Evolutionary conservation across 2,329 filamentous ascomycete species (phyloP).

Genomic region (Rutstroemia sp.): DNA sequence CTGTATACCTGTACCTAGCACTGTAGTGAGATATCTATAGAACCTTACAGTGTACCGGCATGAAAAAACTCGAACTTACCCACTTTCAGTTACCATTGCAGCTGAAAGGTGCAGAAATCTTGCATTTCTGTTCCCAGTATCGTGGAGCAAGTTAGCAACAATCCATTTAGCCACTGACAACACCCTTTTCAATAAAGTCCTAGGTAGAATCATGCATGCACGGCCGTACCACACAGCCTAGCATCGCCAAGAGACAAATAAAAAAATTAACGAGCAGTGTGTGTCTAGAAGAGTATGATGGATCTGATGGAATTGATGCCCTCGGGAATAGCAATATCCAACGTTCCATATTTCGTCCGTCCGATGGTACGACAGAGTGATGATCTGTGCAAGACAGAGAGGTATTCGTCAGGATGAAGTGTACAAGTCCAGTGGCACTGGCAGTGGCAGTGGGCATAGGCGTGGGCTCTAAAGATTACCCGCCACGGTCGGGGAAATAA

Average conservation of each 20-base stretch:
- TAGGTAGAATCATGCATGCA: conserved; percentile 2
- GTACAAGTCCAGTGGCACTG: too few relatives aligned
- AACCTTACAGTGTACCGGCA: neutral
- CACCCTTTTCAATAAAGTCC: neutral
- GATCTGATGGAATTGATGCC: neutral
- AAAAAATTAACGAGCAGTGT: neutral
- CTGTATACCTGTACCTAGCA: neutral
- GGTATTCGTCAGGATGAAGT: too few relatives aligned
- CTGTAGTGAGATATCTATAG: neutral
- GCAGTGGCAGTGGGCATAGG: too few relatives aligned
- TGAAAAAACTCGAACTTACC: neutral
- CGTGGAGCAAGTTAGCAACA: conserved; percentile 2
- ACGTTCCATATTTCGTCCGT: too few relatives aligned
- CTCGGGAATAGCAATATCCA: too few relatives aligned
- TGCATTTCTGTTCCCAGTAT: conserved; percentile 5
- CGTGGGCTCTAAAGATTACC: too few relatives aligned
- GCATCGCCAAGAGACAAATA: neutral
- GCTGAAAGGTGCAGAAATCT: conserved; percentile 8
- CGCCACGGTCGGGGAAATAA: too few relatives aligned
- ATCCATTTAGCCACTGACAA: conserved; percentile 4
- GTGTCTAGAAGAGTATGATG: neutral
- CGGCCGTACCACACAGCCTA: conserved; percentile 8
- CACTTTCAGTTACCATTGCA: conserved; percentile 8
- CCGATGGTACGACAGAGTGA: too few relatives aligned
- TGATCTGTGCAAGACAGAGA: too few relatives aligned